Percentiles rank a stretch among this genome's conserved stretches.
Evolutionary conservation across 805 yeast species (phyloP).

Genomic region (Suhomyces canberraensis): DNA sequence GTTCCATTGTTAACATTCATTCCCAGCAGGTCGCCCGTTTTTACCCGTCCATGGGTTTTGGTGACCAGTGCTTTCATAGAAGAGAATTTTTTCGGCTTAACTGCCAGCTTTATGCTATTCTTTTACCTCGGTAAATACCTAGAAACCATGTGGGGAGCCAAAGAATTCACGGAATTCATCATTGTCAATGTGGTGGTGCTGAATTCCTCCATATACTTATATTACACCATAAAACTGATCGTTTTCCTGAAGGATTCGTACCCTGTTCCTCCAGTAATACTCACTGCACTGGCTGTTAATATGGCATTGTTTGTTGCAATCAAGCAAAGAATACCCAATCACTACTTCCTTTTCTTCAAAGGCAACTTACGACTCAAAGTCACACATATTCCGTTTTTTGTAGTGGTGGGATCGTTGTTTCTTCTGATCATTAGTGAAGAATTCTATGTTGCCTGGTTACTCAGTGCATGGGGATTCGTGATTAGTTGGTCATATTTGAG

Average conservation of each 20-base stretch:
- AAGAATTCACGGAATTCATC: slow-evolving; percentile 49
- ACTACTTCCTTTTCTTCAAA: slow-evolving; percentile 48
- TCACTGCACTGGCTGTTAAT: slow-evolving; percentile 54
- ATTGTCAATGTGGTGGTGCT: slow-evolving; percentile 33
- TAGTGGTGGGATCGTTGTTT: slow-evolving; percentile 18
- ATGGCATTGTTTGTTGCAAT: slow-evolving; percentile 61
- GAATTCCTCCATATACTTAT: slow-evolving; percentile 31
- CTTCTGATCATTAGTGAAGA: slow-evolving; percentile 25
- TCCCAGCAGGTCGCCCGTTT: slow-evolving; percentile 39
- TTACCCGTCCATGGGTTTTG: slow-evolving; percentile 49
- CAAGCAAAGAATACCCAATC: slow-evolving; percentile 64
- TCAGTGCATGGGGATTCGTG: slow-evolving; percentile 30
- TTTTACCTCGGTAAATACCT: slow-evolving; percentile 60
- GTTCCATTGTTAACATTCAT: slow-evolving; percentile 52
- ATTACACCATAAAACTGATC: slow-evolving; percentile 16
- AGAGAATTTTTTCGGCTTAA: slow-evolving; percentile 36
- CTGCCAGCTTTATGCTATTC: slow-evolving; percentile 35
- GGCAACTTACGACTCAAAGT: slow-evolving; percentile 45
- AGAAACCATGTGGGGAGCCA: slow-evolving; percentile 63
- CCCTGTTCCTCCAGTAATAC: slow-evolving; percentile 42
- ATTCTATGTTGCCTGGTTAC: slow-evolving; percentile 21
- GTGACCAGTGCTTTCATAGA: slow-evolving; percentile 48
- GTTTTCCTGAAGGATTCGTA: slow-evolving; percentile 12
- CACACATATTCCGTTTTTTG: slow-evolving; percentile 33
- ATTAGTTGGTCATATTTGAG: slow-evolving; percentile 40